Percentiles rank a stretch among this genome's conserved stretches.
Evolutionary conservation across 768 basidiomycete species (phyloP).

Genomic region (Tricholoma saponaceum): DNA sequence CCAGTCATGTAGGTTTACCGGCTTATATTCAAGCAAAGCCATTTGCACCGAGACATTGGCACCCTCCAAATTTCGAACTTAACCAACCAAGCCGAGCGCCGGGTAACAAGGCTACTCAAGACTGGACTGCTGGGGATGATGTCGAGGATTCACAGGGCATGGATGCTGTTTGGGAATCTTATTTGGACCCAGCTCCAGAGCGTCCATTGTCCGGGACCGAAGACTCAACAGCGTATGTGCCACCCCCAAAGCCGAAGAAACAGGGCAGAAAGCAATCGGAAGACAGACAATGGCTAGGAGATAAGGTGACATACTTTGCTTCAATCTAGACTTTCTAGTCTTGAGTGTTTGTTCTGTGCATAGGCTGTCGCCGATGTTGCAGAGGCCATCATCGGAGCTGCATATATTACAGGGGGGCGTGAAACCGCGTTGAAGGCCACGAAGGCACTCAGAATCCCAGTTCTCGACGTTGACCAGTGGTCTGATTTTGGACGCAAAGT

Average conservation of each 20-base stretch:
- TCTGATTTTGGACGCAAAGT: conserved; percentile 61
- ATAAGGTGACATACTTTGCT: conserved; percentile 53
- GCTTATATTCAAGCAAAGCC: conserved; percentile 70
- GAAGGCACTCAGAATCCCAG: conserved; percentile 61
- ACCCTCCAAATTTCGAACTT: conserved; percentile 40
- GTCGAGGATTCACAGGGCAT: neutral
- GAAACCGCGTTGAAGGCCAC: conserved; percentile 61
- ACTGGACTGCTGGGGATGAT: neutral
- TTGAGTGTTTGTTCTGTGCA: conserved; percentile 1
- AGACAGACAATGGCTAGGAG: conserved; percentile 54
- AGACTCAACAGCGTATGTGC: too few relatives aligned
- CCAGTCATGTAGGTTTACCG: conserved; percentile 58
- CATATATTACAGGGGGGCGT: conserved; percentile 69
- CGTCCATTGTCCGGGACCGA: neutral
- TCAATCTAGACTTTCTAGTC: neutral
- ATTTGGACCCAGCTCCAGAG: neutral
- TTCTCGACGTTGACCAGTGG: conserved; percentile 66
- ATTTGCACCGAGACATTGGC: conserved; percentile 66
- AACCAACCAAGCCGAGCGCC: neutral
- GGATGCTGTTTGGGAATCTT: neutral
- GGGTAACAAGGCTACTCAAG: neutral
- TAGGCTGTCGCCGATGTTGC: conserved; percentile 82
- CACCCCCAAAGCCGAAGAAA: conserved; percentile 25
- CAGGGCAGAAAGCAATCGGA: conserved; percentile 30
- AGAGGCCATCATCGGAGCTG: conserved; percentile 83